Evolutionary conservation across 768 basidiomycete genomes (phyloP), one percentile per base, ranked within the genome.

Genomic region (Sistotremastrum niveocremeum): DNA sequence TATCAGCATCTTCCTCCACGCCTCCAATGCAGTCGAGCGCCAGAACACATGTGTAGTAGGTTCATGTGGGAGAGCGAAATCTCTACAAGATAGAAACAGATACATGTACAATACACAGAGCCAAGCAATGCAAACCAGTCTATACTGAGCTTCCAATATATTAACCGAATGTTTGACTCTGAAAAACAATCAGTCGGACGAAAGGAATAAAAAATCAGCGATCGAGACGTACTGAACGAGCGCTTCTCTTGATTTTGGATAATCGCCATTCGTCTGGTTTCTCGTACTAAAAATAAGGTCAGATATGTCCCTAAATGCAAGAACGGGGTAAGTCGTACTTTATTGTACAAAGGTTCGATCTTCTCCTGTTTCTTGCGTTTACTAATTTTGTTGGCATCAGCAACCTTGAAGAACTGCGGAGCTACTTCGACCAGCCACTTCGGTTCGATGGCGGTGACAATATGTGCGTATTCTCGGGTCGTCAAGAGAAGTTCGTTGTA

Each of bases 361-460:
- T 91, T 95, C 70, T 94, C 91, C 62, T 90, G 84, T 63, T 74
- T 79, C 72, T 95, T 97, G 53, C 90, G 76, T 64, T 93, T 94
- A 59, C 87, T 91, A 66, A 98, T 94, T 65, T 95, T 97, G 68
- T 91, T 93, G 45, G 79, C 85, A 62, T 98, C 95, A 2, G 94
- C 91, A 39, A 99, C 90, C 64, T 87, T 88, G 82, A 98, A 99
- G 73, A 95, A 97, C 49, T 93, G 90, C 1, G 95, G 94, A 5
- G 94, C 95, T 28, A 94, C 91, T 57, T 99, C 93, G 11, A 91
- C 86, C 6, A 98, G 77, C 95, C 94, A 99, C 62, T 95, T 95
- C 4, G 95, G 94, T 60, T 99, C 95, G 49, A 99, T 76, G 1
- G 89, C 87, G 0, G 90, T 94, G 39, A 98, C 89, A 46, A 86